A percentile compares a stretch with the other conserved stretches of the same genome.
phyloP scores from a whole-genome alignment of 805 yeast genomes.

The Priceomyces haplophilus region DNA sequence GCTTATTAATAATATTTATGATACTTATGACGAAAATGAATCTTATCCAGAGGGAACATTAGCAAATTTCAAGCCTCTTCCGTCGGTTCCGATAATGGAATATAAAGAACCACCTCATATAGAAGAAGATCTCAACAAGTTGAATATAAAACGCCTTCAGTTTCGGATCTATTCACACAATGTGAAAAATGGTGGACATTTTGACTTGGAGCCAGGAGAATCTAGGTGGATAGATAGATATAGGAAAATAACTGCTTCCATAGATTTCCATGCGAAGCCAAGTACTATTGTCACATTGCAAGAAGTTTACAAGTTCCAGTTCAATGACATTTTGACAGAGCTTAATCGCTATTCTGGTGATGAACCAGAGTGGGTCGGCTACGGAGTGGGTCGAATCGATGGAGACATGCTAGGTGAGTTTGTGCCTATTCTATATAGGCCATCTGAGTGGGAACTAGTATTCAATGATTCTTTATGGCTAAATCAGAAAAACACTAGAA shows the following conservation, averaged over 20 bases:
- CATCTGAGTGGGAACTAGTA: conserved; percentile 28
- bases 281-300: conserved; percentile 40
- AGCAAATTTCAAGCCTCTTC: not conserved
- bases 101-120: not conserved
- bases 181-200: conserved; percentile 40
- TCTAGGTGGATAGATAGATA: conserved; percentile 41
- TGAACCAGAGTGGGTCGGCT: conserved; percentile 29
- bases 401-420: conserved; percentile 30
- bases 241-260: conserved; percentile 32
- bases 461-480: conserved; percentile 37
- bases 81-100: conserved; percentile 1
- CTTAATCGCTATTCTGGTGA: conserved; percentile 18
- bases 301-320: conserved; percentile 30
- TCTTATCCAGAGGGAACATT: not conserved
- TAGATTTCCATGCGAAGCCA: conserved; percentile 23
- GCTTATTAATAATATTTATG: conserved; percentile 12
- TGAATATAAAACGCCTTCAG: conserved; percentile 9
- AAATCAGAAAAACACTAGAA: conserved; percentile 34
- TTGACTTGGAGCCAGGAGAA: conserved; percentile 31
- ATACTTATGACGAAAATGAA: conserved; percentile 8
- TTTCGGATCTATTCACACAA: conserved; percentile 41
- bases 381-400: conserved; percentile 37
- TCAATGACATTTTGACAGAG: conserved; percentile 22
- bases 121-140: not conserved
- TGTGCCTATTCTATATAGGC: conserved; percentile 35